Evolutionary conservation across 257 asterid species (phyloP), one percentile per base, ranked within the genome.

Genomic region (Nyctanthes arbortristis): DNA sequence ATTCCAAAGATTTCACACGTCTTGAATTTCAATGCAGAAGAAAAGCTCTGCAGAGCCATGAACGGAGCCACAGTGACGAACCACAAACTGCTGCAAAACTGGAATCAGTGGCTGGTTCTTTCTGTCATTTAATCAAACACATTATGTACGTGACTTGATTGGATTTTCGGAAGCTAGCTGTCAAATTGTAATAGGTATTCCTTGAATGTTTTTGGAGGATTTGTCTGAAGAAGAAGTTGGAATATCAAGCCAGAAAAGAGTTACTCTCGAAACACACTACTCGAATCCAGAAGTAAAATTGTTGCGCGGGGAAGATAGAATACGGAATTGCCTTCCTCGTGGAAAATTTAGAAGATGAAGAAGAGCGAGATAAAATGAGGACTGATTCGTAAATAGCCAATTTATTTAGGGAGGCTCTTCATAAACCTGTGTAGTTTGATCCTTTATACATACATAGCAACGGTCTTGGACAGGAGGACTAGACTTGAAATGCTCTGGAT

Each of bases 121-220:
- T 63, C 24, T 49, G 79, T 73, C 82, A 86, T 90, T 84, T 77
- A 14, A 69, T 72, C 93, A 39, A 88, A 83, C 90, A 86, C 0
- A 0, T 65, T 4, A 33, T 6, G 66, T 64, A 82, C 90, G 60
- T 62, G 13, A 10, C 1, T 27, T 1, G 20, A 47, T 13, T n/a
- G 33, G 14, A 4, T 18, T 0, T 27, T 7, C 32, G 10, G 29
- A n/a, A 8, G 29, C 31, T 5, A 2, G 2, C 2, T 73, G 25
- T 4, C 0, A 2, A 32, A 1, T n/a, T 16, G 4, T n/a, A 3
- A 60, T 32, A 43, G 28, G 43, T 34, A 8, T 35, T 18, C 5
- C 66, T 16, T 84, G 43, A 80, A 66, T 62, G 24, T 32, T 9
- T 13, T 18, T 2, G 39, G 22, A 20, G 22, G 14, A 59, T 27